Evolutionary conservation across 73 alveolate species (phyloP).

Genomic region (Breviolum minutum): DNA sequence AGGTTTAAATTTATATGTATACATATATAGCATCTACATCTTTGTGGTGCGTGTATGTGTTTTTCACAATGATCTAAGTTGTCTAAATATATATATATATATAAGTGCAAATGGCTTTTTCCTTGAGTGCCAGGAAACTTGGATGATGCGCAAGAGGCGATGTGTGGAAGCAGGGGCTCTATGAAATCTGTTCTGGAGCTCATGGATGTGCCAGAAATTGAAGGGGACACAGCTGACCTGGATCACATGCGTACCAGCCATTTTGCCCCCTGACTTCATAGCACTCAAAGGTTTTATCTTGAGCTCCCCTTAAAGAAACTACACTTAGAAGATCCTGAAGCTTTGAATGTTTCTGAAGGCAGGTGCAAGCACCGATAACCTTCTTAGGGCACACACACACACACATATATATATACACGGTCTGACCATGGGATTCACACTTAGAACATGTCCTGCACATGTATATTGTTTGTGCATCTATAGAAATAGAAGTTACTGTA

Average conservation of each 20-base stretch:
- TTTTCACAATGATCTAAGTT: background rate
- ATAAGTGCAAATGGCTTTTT: no score
- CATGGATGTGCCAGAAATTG: background rate
- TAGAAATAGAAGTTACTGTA: background rate
- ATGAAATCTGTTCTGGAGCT: background rate
- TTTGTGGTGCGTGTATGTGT: background rate
- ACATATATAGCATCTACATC: background rate
- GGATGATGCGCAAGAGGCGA: background rate
- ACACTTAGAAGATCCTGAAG: no score
- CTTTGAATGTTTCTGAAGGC: no score
- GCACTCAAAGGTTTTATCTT: background rate
- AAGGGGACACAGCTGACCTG: background rate
- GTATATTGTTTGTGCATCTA: no score
- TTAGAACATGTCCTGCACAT: no score
- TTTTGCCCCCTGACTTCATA: background rate
- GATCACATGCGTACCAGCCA: background rate
- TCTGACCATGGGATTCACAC: no score
- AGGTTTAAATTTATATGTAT: background rate
- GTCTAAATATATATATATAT: no score
- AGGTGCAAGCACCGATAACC: no score
- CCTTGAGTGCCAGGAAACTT: no score
- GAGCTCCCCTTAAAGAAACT: no score
- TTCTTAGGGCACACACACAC: no score
- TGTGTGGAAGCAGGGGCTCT: background rate
- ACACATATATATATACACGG: no score